Percentiles rank a stretch among this genome's conserved stretches.
Conservation (phyloP, 306 rosid species). For the Alnus rubra region DNA sequence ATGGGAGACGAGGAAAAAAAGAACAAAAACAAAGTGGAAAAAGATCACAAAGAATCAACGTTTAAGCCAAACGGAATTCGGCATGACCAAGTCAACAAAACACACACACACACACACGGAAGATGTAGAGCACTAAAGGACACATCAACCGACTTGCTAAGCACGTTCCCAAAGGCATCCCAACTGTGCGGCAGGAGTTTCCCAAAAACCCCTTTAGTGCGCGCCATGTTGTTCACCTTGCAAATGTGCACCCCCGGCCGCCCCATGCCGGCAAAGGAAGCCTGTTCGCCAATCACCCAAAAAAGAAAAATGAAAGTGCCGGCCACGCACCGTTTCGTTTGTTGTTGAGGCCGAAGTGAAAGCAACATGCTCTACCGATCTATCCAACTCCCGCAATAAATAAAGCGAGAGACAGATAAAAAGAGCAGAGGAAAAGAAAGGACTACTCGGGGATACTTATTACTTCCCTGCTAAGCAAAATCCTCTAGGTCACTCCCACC, state of each 20-base stretch:
- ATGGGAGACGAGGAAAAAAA: neutral
- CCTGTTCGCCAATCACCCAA: neutral
- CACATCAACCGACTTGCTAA: neutral
- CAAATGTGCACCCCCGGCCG: neutral
- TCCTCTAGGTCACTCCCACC: neutral
- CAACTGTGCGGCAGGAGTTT: neutral
- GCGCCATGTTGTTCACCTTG: neutral
- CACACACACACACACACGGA: neutral
- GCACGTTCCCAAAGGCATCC: neutral
- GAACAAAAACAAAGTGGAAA: neutral
- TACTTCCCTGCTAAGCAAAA: conserved; percentile 23
- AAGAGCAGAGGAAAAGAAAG: neutral
- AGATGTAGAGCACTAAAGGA: neutral
- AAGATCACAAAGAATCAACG: neutral
- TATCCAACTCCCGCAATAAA: neutral
- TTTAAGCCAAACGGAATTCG: neutral
- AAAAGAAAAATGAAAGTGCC: neutral
- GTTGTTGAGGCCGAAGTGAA: neutral
- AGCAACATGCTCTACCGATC: neutral
- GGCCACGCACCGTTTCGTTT: neutral
- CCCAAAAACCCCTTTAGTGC: neutral
- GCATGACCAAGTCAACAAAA: neutral
- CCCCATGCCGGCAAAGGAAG: neutral
- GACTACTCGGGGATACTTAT: neutral
- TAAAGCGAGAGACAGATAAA: neutral